These are phyloP conservation scores for Acorus gramineus DNA, from an alignment of 106 monocot genomes.

Conservation along the genomic window DNA sequence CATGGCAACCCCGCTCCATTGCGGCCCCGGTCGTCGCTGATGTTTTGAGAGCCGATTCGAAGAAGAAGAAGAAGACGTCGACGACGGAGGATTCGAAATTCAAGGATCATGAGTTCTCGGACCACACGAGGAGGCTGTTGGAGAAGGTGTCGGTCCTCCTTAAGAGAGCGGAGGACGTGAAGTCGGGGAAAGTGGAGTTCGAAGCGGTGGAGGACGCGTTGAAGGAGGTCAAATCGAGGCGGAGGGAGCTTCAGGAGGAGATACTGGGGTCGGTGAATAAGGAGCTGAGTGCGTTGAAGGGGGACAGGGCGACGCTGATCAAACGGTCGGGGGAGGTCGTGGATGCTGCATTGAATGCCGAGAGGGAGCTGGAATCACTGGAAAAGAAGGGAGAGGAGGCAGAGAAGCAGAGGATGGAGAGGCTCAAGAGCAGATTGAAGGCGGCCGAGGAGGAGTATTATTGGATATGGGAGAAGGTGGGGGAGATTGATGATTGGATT, in stretches of 20 bases:
- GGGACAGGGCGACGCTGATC: slow-evolving; percentile 38
- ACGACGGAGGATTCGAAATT: background rate
- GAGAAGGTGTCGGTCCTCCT: slow-evolving; percentile 37
- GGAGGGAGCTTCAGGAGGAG: slow-evolving; percentile 43
- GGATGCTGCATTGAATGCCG: slow-evolving; percentile 16
- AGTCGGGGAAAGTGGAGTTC: slow-evolving; percentile 23
- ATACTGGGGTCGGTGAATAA: slow-evolving; percentile 34
- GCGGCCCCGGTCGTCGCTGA: slow-evolving; percentile 17
- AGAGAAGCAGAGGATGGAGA: slow-evolving; percentile 24
- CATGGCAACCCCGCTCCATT: slow-evolving; percentile 14
- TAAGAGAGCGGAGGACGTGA: slow-evolving; percentile 40
- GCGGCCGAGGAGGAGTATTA: slow-evolving; percentile 41
- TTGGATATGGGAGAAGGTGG: slow-evolving; percentile 52
- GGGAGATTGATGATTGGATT: slow-evolving; percentile 54
- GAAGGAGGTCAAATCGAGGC: slow-evolving; percentile 41
- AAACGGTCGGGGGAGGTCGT: slow-evolving; percentile 29
- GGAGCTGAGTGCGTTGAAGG: slow-evolving; percentile 45
- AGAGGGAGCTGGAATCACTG: slow-evolving; percentile 37
- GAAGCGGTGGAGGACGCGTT: slow-evolving; percentile 29
- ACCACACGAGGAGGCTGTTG: slow-evolving; percentile 35
- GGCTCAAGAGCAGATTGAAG: slow-evolving; percentile 30
- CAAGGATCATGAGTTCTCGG: slow-evolving; percentile 53
- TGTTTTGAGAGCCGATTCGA: background rate
- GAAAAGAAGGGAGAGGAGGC: slow-evolving; percentile 14
- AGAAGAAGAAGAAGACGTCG: background rate